Evolutionary conservation across 345 rosid species (phyloP), one percentile per base, ranked within the genome.

Genomic region (Citrus inodora): DNA sequence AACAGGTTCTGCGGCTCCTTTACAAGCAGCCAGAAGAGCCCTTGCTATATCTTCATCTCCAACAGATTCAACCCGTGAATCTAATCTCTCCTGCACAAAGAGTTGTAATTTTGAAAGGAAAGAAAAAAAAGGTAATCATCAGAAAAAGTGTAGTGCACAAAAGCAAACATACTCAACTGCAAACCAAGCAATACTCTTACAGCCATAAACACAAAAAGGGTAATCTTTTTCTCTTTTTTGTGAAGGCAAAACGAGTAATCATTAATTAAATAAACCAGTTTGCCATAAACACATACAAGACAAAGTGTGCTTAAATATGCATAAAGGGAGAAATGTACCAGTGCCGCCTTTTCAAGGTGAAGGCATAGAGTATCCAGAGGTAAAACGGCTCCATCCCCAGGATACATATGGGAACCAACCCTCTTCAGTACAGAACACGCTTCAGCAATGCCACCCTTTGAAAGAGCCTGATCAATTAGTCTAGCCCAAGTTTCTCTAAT

Each of bases 401-500:
- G 98, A 88, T 97, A 94, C 61, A 87, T 74, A 70, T 80, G 86
- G 58, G 98, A 93, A 71, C 97, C 95, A 69, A 97, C 93, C 82
- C 96, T 92, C 89, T 93, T 94, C 78, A 94, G 83, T 24, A 94
- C 93, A 3, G 97, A 88, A 86, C 95, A 94, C n/a, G 98, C 98
- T 86, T 97, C 99, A 22, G 90, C 98, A 83, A 97, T 86, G 71
- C 98, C 99, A 55, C 98, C 98, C 67, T 81, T 87, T 68, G 88
- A 91, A 84, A 97, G 92, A 74, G 98, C 98, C 87, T 92, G 93
- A 86, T 93, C 98, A 5, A 97, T 88, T 28, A 97, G 91, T 84
- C 98, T 87, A 80, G 94, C 95, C 96, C 99, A 94, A 70, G 97
- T 94, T 86, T 97, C 98, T 75, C 94, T 91, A 79, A 93, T 79